Evolutionary conservation across 2,329 filamentous ascomycete species (phyloP).

Genomic region (Aspergillus arachidicola): DNA sequence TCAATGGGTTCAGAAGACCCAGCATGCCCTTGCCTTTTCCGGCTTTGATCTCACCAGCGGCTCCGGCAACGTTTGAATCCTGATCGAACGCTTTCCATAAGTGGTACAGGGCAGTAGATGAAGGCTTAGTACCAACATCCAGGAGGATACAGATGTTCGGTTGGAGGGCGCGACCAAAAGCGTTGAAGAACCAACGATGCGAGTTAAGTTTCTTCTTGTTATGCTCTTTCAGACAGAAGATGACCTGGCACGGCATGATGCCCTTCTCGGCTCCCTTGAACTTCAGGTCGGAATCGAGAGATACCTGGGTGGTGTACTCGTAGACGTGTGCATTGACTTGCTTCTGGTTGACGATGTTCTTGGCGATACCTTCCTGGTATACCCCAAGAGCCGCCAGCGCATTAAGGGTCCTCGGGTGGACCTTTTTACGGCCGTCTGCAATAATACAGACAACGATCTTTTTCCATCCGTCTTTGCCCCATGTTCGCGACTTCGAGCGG

Average conservation of each 20-base stretch:
- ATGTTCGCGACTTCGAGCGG: constrained; percentile 86
- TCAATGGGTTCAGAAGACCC: constrained; percentile 87
- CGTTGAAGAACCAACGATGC: constrained; percentile 99
- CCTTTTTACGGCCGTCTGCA: constrained; percentile 88
- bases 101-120: constrained; percentile 89
- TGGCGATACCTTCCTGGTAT: constrained; percentile 97
- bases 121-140: constrained; percentile 92
- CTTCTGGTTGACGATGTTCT: constrained; percentile 95
- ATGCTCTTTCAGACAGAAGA: constrained; percentile 97
- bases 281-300: constrained; percentile 89
- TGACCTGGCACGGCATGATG: constrained; percentile 96
- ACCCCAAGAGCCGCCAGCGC: constrained; percentile 95
- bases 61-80: constrained; percentile 94
- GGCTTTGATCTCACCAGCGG: constrained; percentile 96
- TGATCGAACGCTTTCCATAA: constrained; percentile 99
- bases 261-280: constrained; percentile 99
- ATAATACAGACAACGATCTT: constrained; percentile 99
- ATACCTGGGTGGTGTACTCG: constrained; percentile 98
- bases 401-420: constrained; percentile 90
- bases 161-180: constrained; percentile 87
- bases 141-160: constrained; percentile 96
- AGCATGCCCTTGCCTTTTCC: constrained; percentile 85
- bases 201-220: constrained; percentile 98
- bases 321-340: constrained; percentile 97
- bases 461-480: constrained; percentile 97